These are phyloP conservation scores for Diaporthe helianthi DNA, from an alignment of 2,329 filamentous ascomycete species.

Conservation along the genomic window DNA sequence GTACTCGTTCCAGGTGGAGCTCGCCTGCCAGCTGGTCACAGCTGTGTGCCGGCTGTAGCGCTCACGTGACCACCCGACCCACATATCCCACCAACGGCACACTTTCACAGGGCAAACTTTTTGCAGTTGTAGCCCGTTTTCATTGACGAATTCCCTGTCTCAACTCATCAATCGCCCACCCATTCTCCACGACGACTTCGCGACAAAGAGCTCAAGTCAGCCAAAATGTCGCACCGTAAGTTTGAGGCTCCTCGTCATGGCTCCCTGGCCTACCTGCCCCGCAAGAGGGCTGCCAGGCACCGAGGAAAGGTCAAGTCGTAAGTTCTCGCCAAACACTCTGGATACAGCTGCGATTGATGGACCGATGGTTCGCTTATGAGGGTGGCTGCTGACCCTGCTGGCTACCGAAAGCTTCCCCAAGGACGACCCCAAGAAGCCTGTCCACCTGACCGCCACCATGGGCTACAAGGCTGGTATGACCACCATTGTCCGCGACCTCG, in stretches of 20 bases:
- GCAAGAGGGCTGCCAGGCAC: constrained; percentile 94
- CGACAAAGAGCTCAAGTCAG: constrained; percentile 31
- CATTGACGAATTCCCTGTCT: background rate
- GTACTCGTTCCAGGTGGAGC: no score
- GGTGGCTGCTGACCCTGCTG: constrained; percentile 11
- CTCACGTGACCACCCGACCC: constrained; percentile 28
- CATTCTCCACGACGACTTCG: constrained; percentile 31
- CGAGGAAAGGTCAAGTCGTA: constrained; percentile 98
- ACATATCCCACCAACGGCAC: constrained; percentile 29
- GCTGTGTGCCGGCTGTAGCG: background rate
- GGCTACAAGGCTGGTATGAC: constrained; percentile 99
- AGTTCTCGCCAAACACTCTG: constrained; percentile 49
- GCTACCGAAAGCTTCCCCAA: constrained; percentile 84
- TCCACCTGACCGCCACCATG: constrained; percentile 97
- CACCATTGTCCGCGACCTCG: constrained; percentile 98
- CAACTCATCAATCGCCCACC: constrained; percentile 27
- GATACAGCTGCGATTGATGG: background rate
- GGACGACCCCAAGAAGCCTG: constrained; percentile 99
- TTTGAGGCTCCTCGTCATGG: constrained; percentile 92
- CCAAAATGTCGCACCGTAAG: constrained; percentile 60
- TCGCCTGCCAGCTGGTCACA: background rate
- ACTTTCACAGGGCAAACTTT: constrained; percentile 29
- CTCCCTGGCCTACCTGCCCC: constrained; percentile 84
- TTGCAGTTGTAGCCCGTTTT: constrained; percentile 1
- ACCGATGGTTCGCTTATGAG: background rate